Evolutionary conservation across 148 eudicot species (phyloP), one percentile per base, ranked within the genome.

Genomic region (Spergularia bocconei): DNA sequence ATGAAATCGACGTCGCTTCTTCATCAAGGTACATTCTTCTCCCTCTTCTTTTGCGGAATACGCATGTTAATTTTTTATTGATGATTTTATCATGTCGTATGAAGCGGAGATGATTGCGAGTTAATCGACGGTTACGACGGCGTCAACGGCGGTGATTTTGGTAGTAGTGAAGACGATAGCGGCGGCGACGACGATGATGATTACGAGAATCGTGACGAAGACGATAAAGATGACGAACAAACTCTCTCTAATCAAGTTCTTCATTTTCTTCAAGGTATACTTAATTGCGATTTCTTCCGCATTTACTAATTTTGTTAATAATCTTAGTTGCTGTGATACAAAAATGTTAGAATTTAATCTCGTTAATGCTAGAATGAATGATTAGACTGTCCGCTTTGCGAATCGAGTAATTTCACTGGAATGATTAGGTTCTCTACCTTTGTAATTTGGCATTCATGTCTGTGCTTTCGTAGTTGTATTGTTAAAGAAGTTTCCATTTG

Each of bases 241-340:
- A 55, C 69, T 71, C 72, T 75, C 68, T 65, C 36, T 58, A 65
- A 71, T 38, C 77, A 60, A 38, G 83, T 80, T 15, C 55, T 76
- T 71, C 72, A 25, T 17, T 80, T 47, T 71, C 83, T 80, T 75
- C 79, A 65, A 75, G 83, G 83, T 80, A 47, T 13, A n/a, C 0
- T 29, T 15, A n/a, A 21, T 14, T 52, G n/a, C 19, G 36, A 0
- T 14, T 0, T 20, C 11, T 44, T 36, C 0, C 10, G 21, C 10
- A n/a, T 75, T 14, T 39, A 56, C 16, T 51, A 44, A 11, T 41
- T 67, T 62, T 6, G n/a, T n/a, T n/a, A n/a, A n/a, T n/a, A n/a
- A n/a, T n/a, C n/a, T n/a, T n/a, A n/a, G n/a, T n/a, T n/a, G n/a
- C n/a, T n/a, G n/a, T n/a, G n/a, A n/a, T n/a, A 13, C 21, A 20